Percentiles rank a stretch among this genome's conserved stretches.
phyloP scores from a whole-genome alignment of 1,284 basidiomycete genomes.

The Tetrapyrgos nigripes region DNA sequence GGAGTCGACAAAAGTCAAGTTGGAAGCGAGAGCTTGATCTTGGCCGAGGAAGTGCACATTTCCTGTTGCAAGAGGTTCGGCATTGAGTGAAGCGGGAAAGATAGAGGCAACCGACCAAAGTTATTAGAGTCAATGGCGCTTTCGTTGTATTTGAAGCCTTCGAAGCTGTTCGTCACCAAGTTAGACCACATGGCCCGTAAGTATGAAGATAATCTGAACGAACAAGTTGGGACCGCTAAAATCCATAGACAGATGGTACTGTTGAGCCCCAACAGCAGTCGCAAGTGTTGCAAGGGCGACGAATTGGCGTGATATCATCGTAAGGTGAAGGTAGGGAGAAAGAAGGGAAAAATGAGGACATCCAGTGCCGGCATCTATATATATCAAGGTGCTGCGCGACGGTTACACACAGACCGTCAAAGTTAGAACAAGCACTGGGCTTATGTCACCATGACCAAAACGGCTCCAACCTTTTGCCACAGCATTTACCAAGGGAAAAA shows the following conservation, averaged over 20 bases:
- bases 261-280: background rate
- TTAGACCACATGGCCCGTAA: background rate
- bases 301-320: background rate
- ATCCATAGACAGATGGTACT: background rate
- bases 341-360: background rate
- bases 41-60: slow-evolving; percentile 15
- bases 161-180: slow-evolving; percentile 9
- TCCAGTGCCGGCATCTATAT: too few species aligned
- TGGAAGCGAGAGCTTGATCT: slow-evolving; percentile 5
- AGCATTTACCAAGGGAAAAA: too few species aligned
- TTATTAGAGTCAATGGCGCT: slow-evolving; percentile 21
- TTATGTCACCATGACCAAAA: too few species aligned
- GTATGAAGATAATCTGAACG: background rate
- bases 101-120: slow-evolving; percentile 17
- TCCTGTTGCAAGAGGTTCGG: background rate
- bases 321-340: background rate
- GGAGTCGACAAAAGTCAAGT: slow-evolving; percentile 12
- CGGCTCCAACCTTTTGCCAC: too few species aligned
- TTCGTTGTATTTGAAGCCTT: slow-evolving; percentile 24
- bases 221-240: slow-evolving; percentile 4
- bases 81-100: background rate
- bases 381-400: too few species aligned
- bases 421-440: too few species aligned
- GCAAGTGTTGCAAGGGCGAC: background rate
- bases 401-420: too few species aligned